Evolutionary conservation across 129 eudicot species (phyloP).

Genomic region (Centella asiatica): DNA sequence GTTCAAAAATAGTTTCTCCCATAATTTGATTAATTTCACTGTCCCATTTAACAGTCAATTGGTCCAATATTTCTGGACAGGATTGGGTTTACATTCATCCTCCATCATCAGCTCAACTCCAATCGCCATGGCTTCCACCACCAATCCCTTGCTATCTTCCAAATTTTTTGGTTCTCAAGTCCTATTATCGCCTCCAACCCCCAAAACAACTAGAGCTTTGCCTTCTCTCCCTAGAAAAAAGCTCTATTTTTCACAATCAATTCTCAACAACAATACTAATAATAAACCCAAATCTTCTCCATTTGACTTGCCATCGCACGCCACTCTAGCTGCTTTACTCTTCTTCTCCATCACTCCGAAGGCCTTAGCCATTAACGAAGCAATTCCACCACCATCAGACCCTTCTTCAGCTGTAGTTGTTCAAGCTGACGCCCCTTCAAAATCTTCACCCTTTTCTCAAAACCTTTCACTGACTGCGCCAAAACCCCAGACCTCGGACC

Average conservation of each 20-base stretch:
- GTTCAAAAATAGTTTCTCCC: too few relatives aligned
- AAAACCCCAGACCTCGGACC: constrained; percentile 51
- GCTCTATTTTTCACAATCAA: constrained; percentile 25
- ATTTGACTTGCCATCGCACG: constrained; percentile 28
- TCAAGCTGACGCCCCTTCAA: constrained; percentile 29
- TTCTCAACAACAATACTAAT: constrained; percentile 19
- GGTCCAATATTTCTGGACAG: too few relatives aligned
- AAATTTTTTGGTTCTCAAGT: constrained; percentile 44
- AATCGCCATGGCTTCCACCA: constrained; percentile 62
- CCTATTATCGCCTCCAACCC: constrained; percentile 58
- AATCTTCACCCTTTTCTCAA: constrained; percentile 42
- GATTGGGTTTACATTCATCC: too few relatives aligned
- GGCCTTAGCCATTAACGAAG: constrained; percentile 47
- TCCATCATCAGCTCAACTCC: constrained; percentile 5
- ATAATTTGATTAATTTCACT: too few relatives aligned
- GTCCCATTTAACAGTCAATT: too few relatives aligned
- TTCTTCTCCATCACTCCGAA: constrained; percentile 48
- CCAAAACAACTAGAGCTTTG: constrained; percentile 37
- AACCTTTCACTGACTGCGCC: constrained; percentile 59
- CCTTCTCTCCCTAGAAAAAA: constrained; percentile 23
- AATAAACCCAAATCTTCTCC: constrained; percentile 21
- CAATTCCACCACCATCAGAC: constrained; percentile 36
- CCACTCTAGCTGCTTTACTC: constrained; percentile 52
- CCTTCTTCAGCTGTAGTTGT: constrained; percentile 32
- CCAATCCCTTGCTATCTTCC: constrained; percentile 51